Conservation (phyloP, 2,329 filamentous ascomycete species). For the Fusarium armeniacum region DNA sequence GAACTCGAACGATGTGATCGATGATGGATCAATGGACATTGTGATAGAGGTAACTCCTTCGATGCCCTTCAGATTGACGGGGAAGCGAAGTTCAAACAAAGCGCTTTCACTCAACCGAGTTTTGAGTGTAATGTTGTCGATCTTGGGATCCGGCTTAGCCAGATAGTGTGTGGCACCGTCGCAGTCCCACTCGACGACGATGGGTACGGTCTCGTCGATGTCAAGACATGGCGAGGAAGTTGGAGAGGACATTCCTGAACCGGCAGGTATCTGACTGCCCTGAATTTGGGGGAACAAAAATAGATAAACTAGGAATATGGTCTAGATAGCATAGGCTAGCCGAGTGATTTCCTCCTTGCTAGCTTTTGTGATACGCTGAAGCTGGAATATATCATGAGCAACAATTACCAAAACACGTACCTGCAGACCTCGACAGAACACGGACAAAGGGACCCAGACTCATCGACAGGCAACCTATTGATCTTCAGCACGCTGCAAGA, state of each 20-base stretch:
- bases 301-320: too few species aligned
- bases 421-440: background rate
- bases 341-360: too few species aligned
- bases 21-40: constrained; percentile 22
- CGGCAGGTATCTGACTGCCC: too few species aligned
- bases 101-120: constrained; percentile 7
- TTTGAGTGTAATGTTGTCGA: constrained; percentile 12
- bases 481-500: constrained; percentile 27
- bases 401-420: constrained; percentile 8
- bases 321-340: too few species aligned
- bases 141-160: constrained; percentile 28
- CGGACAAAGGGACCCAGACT: constrained; percentile 16
- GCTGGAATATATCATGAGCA: constrained; percentile 16
- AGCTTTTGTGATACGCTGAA: too few species aligned
- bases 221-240: constrained; percentile 23
- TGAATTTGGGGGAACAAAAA: too few species aligned
- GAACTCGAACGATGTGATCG: constrained; percentile 28
- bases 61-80: constrained; percentile 32
- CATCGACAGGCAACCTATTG: constrained; percentile 19
- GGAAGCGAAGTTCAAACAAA: constrained; percentile 16
- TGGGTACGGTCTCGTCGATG: constrained; percentile 13
- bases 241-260: constrained; percentile 10
- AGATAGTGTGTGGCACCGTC: constrained; percentile 14
- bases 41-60: constrained; percentile 6
- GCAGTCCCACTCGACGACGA: constrained; percentile 25